Conservation (phyloP, 2,329 filamentous ascomycete genomes). For the Neopestalotiopsis clavispora region DNA sequence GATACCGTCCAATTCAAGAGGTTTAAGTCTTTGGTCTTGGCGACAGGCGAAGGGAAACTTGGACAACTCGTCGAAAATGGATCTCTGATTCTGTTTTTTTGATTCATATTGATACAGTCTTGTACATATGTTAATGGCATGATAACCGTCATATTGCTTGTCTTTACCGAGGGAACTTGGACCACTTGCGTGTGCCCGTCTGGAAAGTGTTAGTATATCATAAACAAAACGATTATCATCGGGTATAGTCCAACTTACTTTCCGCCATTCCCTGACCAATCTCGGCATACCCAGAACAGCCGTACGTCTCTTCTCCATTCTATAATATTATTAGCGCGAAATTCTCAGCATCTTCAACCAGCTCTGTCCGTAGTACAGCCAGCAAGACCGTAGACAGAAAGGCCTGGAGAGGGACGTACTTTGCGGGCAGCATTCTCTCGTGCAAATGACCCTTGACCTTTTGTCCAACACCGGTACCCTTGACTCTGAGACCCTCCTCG, state of each 20-base stretch:
- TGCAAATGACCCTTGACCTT: constrained; percentile 93
- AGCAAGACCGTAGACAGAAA: neutral
- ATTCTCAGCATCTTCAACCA: neutral
- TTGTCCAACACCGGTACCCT: constrained; percentile 91
- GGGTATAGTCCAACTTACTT: constrained; percentile 61
- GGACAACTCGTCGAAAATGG: neutral
- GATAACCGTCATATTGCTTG: constrained; percentile 9
- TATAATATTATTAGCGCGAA: constrained; percentile 34
- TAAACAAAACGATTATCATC: neutral
- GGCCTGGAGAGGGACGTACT: constrained; percentile 52
- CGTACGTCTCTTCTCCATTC: constrained; percentile 85
- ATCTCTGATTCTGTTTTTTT: constrained; percentile 8
- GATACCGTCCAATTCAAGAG: neutral
- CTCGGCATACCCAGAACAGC: constrained; percentile 96
- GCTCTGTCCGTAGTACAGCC: neutral
- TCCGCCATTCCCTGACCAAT: constrained; percentile 91
- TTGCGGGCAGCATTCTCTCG: constrained; percentile 83
- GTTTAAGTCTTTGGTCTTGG: neutral
- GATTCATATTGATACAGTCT: constrained; percentile 32
- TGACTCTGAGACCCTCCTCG: constrained; percentile 81
- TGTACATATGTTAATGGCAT: constrained; percentile 28
- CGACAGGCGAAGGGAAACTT: neutral
- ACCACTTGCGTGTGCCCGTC: constrained; percentile 62
- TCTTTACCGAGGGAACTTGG: constrained; percentile 60
- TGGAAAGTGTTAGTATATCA: constrained; percentile 37